A percentile compares a stretch with the other conserved stretches of the same genome.
Conservation (phyloP, 192 early-diverging fungal genomes). For the Paraglomus occultum region DNA sequence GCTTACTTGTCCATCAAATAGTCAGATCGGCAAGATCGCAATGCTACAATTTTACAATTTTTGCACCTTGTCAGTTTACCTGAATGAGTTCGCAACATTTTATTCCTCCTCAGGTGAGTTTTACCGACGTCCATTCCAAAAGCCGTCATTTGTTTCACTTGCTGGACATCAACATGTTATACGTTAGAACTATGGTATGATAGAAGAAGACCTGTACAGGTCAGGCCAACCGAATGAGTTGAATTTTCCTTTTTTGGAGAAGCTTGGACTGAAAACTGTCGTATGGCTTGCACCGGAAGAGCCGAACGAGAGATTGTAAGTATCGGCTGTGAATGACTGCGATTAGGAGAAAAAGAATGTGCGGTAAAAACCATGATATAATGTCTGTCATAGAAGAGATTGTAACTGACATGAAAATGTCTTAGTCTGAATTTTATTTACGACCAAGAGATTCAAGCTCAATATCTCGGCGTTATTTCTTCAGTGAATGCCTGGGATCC, state of each 20-base stretch:
- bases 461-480: constrained; percentile 84
- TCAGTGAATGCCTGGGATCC: constrained; percentile 94
- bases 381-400: background rate
- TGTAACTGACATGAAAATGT: background rate
- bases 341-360: too few relatives aligned
- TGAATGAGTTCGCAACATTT: constrained; percentile 74
- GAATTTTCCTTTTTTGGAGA: constrained; percentile 98
- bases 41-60: too few relatives aligned
- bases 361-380: constrained; percentile 2
- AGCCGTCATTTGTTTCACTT: background rate
- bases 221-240: constrained; percentile 98
- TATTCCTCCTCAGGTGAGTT: constrained; percentile 69
- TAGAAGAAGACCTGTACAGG: constrained; percentile 95
- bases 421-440: constrained; percentile 90
- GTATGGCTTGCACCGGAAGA: constrained; percentile 97
- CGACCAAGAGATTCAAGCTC: constrained; percentile 94
- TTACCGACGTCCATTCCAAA: background rate
- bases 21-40: too few relatives aligned
- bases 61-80: background rate
- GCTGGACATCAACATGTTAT: background rate
- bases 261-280: constrained; percentile 90
- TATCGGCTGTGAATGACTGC: background rate
- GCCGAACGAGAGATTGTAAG: constrained; percentile 89
- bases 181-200: constrained; percentile 91
- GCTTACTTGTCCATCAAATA: too few relatives aligned